phyloP scores from a whole-genome alignment of 805 yeast genomes.

The Candida ovalis region DNA sequence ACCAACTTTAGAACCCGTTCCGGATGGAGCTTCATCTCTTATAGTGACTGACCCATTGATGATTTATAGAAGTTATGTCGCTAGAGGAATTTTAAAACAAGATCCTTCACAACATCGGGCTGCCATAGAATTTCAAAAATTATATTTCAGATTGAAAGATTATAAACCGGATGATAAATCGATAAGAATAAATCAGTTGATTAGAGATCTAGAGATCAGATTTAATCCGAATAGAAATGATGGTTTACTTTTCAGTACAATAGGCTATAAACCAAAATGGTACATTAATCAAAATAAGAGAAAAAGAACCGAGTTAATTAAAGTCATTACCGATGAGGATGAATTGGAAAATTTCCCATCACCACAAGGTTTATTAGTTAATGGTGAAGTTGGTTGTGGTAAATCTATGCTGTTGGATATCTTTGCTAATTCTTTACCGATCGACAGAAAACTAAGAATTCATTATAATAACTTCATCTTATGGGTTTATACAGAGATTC shows the following conservation, averaged over 20 bases:
- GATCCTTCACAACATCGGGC: slow-evolving; percentile 62
- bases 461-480: slow-evolving; percentile 68
- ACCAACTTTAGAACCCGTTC: slow-evolving; percentile 12
- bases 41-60: slow-evolving; percentile 55
- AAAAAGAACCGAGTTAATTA: slow-evolving; percentile 39
- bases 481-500: slow-evolving; percentile 64
- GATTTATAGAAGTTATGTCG: slow-evolving; percentile 51
- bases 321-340: slow-evolving; percentile 56
- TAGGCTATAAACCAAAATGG: slow-evolving; percentile 31
- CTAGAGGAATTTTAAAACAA: slow-evolving; percentile 45
- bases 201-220: slow-evolving; percentile 32
- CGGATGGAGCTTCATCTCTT: slow-evolving; percentile 2
- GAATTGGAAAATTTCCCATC: slow-evolving; percentile 49
- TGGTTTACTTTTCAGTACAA: slow-evolving; percentile 25
- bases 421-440: slow-evolving; percentile 63
- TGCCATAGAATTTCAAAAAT: slow-evolving; percentile 58
- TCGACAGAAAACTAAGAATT: slow-evolving; percentile 61
- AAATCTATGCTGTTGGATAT: slow-evolving; percentile 72
- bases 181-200: slow-evolving; percentile 38
- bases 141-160: slow-evolving; percentile 54
- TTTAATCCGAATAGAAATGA: slow-evolving; percentile 14
- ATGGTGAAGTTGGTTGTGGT: slow-evolving; percentile 73
- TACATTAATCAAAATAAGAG: slow-evolving; percentile 12
- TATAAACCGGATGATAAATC: slow-evolving; percentile 52
- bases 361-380: slow-evolving; percentile 61